Conservation (phyloP, 2,329 filamentous ascomycete genomes). For the Colletotrichum graminicola region DNA sequence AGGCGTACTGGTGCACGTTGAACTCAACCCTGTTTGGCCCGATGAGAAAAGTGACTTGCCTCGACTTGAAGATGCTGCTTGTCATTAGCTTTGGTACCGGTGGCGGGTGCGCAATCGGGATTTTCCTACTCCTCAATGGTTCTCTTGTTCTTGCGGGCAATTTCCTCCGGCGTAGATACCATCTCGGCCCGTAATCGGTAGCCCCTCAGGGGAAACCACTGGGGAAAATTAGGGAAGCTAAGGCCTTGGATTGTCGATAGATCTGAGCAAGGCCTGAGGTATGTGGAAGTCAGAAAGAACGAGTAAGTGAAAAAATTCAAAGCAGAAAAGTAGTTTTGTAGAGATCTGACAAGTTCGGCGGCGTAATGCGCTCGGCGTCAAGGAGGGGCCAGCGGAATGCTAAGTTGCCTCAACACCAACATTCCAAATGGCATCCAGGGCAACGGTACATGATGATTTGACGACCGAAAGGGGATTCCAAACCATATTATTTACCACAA, state of each 20-base stretch:
- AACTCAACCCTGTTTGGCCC: not conserved
- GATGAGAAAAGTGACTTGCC: slow-evolving; percentile 7
- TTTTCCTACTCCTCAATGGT: not conserved
- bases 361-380: not conserved
- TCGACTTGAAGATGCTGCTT: slow-evolving; percentile 4
- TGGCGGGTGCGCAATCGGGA: accelerated
- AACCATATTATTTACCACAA: not conserved
- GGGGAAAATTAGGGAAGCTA: not conserved
- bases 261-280: not conserved
- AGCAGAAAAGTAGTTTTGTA: not conserved
- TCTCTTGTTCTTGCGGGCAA: not conserved
- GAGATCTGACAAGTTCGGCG: not conserved
- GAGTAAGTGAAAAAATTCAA: not conserved
- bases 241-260: not conserved
- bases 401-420: not conserved
- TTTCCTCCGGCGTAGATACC: not conserved
- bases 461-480: too few relatives aligned
- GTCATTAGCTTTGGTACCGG: not conserved
- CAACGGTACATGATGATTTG: not conserved
- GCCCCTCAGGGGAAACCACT: not conserved
- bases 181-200: not conserved
- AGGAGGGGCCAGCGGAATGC: not conserved
- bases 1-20: slow-evolving; percentile 1
- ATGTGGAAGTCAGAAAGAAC: not conserved
- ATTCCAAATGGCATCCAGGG: not conserved